Conservation (phyloP, 2,329 filamentous ascomycete species). For the Cryphonectria parasitica region DNA sequence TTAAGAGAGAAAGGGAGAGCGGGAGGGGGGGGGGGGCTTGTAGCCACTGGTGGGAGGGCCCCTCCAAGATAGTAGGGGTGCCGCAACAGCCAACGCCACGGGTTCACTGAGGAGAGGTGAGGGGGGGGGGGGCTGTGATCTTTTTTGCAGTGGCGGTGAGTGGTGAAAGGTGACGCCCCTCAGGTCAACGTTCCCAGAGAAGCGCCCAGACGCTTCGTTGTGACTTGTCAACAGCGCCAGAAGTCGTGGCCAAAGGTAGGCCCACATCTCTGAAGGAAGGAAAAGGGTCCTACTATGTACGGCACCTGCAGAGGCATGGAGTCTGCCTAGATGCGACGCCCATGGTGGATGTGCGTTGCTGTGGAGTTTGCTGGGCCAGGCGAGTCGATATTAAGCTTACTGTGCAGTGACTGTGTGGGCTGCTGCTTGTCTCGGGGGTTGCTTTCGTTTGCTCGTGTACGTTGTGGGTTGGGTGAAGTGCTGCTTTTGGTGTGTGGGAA, state of each 20-base stretch:
- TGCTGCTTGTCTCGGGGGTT: not conserved
- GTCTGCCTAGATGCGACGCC: slow-evolving; percentile 18
- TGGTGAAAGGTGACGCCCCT: not conserved
- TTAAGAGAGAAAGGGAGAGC: not conserved
- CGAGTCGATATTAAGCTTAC: slow-evolving; percentile 4
- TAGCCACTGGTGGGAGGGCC: not conserved
- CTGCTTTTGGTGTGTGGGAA: not conserved
- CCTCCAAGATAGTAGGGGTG: not conserved
- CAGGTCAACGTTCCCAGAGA: not conserved
- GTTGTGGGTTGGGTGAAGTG: slow-evolving; percentile 11
- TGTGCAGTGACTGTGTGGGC: slow-evolving; percentile 9
- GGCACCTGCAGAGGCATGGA: slow-evolving; percentile 21
- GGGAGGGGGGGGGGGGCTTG: not conserved
- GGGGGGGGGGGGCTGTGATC: not conserved
- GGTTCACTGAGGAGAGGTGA: not conserved
- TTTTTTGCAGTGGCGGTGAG: slow-evolving; percentile 23
- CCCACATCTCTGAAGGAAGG: slow-evolving; percentile 7
- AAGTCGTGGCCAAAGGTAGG: slow-evolving; percentile 5
- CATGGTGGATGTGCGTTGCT: slow-evolving; percentile 13
- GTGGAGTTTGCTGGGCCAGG: not conserved
- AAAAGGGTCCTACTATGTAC: slow-evolving; percentile 5
- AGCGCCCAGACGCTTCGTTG: slow-evolving; percentile 23
- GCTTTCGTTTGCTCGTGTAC: not conserved
- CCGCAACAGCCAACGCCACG: slow-evolving; percentile 10
- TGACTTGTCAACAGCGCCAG: slow-evolving; percentile 16